Percentiles rank a stretch among this genome's conserved stretches.
Evolutionary conservation across 805 yeast species (phyloP).

Genomic region (Blastobotrys attinorum): DNA sequence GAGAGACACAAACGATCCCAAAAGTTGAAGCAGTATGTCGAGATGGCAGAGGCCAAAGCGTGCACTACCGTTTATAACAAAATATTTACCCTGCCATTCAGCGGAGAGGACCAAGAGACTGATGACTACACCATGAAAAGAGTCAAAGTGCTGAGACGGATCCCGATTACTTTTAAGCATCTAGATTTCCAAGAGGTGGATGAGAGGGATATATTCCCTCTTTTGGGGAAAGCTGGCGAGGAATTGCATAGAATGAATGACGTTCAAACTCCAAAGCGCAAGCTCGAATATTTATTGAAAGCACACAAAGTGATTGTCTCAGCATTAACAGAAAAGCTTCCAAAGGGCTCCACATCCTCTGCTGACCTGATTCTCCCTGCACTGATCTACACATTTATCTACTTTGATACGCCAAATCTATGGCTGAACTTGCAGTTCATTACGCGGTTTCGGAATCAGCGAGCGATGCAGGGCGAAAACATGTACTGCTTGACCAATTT

Average conservation of each 20-base stretch:
- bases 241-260: conserved; percentile 19
- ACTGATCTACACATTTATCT: conserved; percentile 29
- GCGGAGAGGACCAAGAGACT: conserved; percentile 22
- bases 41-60: conserved; percentile 30
- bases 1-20: conserved; percentile 22
- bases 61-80: conserved; percentile 30
- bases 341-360: conserved; percentile 17
- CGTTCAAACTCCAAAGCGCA: conserved; percentile 28
- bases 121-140: conserved; percentile 21
- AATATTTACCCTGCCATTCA: conserved; percentile 26
- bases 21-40: conserved; percentile 21
- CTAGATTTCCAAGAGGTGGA: conserved; percentile 24
- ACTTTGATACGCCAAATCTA: conserved; percentile 25
- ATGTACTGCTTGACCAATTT: conserved; percentile 36
- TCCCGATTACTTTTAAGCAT: conserved; percentile 24
- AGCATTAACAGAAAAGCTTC: conserved; percentile 16
- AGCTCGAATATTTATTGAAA: conserved; percentile 27
- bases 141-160: conserved; percentile 22
- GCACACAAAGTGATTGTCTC: conserved; percentile 32
- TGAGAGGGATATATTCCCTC: conserved; percentile 9
- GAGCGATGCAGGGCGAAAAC: conserved; percentile 30
- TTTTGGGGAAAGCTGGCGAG: conserved; percentile 10
- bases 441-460: conserved; percentile 31
- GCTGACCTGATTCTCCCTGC: conserved; percentile 36
- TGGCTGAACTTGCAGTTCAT: conserved; percentile 32